These are phyloP conservation scores for Aspergillus uvarum DNA, from an alignment of 2,329 filamentous ascomycete genomes.

Conservation along the genomic window DNA sequence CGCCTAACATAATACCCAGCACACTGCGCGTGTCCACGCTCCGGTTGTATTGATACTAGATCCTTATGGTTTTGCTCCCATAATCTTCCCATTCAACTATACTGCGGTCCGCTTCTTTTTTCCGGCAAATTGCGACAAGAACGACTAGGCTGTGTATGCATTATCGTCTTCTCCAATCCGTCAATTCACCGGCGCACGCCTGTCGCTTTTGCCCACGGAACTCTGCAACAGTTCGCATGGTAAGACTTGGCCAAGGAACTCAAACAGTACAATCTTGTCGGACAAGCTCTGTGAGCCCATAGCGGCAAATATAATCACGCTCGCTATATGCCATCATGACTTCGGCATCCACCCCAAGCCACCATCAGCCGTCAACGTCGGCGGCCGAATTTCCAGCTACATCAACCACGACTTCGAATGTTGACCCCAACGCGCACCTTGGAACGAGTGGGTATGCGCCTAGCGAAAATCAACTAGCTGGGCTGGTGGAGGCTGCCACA, in stretches of 20 bases:
- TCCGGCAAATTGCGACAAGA: not conserved
- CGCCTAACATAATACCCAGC: not conserved
- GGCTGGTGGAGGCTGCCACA: constrained; percentile 48
- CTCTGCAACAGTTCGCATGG: no score
- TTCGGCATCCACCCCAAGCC: constrained; percentile 28
- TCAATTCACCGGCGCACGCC: not conserved
- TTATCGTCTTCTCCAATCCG: not conserved
- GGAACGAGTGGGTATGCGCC: constrained; percentile 33
- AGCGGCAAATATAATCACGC: not conserved
- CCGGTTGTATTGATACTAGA: not conserved
- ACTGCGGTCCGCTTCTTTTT: not conserved
- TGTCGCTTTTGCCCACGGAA: not conserved
- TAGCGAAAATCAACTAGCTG: constrained; percentile 47
- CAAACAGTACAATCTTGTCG: not conserved
- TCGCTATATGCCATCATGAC: constrained; percentile 23
- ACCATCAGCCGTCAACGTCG: constrained; percentile 31
- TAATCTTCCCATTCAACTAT: not conserved
- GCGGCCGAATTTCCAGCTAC: constrained; percentile 29
- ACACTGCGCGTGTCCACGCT: not conserved
- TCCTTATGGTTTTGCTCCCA: not conserved
- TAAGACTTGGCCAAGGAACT: no score
- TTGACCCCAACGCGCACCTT: constrained; percentile 33
- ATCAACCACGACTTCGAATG: constrained; percentile 26
- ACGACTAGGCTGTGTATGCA: not conserved
- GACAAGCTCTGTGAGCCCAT: not conserved